phyloP scores from a whole-genome alignment of 2,329 filamentous ascomycete genomes.

The Pyrenochaeta sp. region DNA sequence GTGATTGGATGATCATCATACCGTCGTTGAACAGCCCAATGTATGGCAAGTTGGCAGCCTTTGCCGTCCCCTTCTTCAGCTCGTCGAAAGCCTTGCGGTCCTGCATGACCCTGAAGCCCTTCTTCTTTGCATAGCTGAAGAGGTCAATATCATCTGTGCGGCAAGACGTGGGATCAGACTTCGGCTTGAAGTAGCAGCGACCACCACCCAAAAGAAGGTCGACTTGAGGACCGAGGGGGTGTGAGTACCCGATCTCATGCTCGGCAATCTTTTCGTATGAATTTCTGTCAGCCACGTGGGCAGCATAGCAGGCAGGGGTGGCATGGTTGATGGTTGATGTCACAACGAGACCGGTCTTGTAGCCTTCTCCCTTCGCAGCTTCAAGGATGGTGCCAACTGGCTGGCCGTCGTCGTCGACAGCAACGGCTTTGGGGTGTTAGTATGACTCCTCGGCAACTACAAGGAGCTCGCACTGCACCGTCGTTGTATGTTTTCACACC shows the following conservation, averaged over 20 bases:
- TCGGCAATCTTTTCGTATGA: constrained; percentile 50
- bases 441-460: not conserved
- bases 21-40: constrained; percentile 52
- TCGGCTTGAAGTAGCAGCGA: constrained; percentile 54
- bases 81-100: constrained; percentile 49
- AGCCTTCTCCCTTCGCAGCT: constrained; percentile 51
- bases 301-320: constrained; percentile 38
- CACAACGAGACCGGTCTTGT: constrained; percentile 55
- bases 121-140: constrained; percentile 43
- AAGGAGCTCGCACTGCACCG: constrained; percentile 2
- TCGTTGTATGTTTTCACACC: constrained; percentile 53
- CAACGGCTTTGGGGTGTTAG: constrained; percentile 34
- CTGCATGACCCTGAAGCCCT: constrained; percentile 50
- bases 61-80: constrained; percentile 33
- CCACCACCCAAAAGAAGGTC: constrained; percentile 55
- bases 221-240: constrained; percentile 51
- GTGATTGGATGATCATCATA: not conserved
- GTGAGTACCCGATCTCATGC: constrained; percentile 52
- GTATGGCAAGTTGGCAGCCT: constrained; percentile 44
- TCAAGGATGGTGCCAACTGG: constrained; percentile 53
- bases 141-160: constrained; percentile 50
- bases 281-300: constrained; percentile 47
- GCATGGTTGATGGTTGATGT: constrained; percentile 50
- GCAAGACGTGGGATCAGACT: constrained; percentile 49
- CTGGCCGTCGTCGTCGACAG: constrained; percentile 41